These are phyloP conservation scores for Kluyveromyces siamensis DNA, from an alignment of 805 yeast genomes.

Conservation along the genomic window DNA sequence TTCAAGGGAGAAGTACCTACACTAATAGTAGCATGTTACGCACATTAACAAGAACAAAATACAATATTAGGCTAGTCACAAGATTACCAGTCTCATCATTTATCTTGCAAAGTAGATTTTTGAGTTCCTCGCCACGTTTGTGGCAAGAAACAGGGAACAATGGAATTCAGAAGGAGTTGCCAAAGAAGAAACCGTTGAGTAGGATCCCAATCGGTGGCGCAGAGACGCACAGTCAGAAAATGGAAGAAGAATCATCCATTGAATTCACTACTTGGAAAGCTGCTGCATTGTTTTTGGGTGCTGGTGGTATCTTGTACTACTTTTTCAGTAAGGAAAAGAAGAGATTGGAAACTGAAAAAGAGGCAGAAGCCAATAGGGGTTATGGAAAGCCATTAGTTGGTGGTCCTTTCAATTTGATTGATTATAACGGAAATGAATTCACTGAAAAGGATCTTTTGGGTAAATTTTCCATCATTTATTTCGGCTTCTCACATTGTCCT, in stretches of 20 bases:
- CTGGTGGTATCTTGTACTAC: conserved; percentile 65
- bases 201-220: conserved; percentile 70
- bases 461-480: conserved; percentile 77
- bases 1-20: background rate
- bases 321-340: conserved; percentile 71
- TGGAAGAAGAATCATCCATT: conserved; percentile 33
- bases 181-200: conserved; percentile 55
- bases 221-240: conserved; percentile 24
- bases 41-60: background rate
- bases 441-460: conserved; percentile 72
- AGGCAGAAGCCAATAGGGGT: conserved; percentile 79
- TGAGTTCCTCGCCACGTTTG: background rate
- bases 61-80: background rate
- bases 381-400: conserved; percentile 90
- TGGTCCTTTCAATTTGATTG: conserved; percentile 72
- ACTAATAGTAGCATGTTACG: background rate
- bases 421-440: conserved; percentile 61
- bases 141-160: background rate
- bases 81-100: background rate
- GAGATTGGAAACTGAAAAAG: conserved; percentile 61
- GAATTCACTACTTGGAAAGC: conserved; percentile 87
- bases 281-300: conserved; percentile 50
- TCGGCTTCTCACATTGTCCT: conserved; percentile 97
- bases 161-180: background rate
- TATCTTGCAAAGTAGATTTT: background rate